Conservation (phyloP, 1,284 basidiomycete species). For the Pterula multifida region DNA sequence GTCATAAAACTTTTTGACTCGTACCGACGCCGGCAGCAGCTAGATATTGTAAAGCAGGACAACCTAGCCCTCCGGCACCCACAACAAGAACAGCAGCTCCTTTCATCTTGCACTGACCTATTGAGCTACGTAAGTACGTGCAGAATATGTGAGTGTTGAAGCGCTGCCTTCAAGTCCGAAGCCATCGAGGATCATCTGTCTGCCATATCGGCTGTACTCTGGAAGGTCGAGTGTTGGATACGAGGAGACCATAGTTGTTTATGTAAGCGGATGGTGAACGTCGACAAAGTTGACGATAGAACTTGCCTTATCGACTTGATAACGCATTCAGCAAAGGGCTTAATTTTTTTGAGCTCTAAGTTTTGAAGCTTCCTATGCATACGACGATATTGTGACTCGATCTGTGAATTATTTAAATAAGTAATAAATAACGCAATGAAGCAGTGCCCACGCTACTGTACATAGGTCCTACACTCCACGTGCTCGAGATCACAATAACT, state of each 20-base stretch:
- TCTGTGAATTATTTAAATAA: too few relatives aligned
- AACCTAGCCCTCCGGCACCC: slow-evolving; percentile 93
- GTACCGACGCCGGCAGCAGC: slow-evolving; percentile 85
- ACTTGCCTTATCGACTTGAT: too few relatives aligned
- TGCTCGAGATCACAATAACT: too few relatives aligned
- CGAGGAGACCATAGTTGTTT: not conserved
- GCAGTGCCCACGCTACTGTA: too few relatives aligned
- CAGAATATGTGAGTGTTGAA: slow-evolving; percentile 3
- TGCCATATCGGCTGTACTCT: slow-evolving; percentile 87
- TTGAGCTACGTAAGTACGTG: slow-evolving; percentile 1
- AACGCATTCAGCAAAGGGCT: too few relatives aligned
- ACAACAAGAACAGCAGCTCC: slow-evolving; percentile 74
- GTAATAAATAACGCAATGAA: too few relatives aligned
- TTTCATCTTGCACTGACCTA: slow-evolving; percentile 80
- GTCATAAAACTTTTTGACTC: slow-evolving; percentile 13
- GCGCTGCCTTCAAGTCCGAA: slow-evolving; percentile 69
- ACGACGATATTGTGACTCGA: too few relatives aligned
- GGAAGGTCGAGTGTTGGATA: not conserved
- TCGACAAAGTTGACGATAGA: too few relatives aligned
- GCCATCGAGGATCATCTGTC: slow-evolving; percentile 92
- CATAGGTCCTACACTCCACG: too few relatives aligned
- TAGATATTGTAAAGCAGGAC: slow-evolving; percentile 90
- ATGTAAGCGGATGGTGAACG: too few relatives aligned
- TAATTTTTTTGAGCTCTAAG: too few relatives aligned
- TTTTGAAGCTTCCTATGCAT: too few relatives aligned